Percentiles rank a stretch among this genome's conserved stretches.
phyloP scores from a whole-genome alignment of 177 flowering plant genomes.

The Tripterygium wilfordii region DNA sequence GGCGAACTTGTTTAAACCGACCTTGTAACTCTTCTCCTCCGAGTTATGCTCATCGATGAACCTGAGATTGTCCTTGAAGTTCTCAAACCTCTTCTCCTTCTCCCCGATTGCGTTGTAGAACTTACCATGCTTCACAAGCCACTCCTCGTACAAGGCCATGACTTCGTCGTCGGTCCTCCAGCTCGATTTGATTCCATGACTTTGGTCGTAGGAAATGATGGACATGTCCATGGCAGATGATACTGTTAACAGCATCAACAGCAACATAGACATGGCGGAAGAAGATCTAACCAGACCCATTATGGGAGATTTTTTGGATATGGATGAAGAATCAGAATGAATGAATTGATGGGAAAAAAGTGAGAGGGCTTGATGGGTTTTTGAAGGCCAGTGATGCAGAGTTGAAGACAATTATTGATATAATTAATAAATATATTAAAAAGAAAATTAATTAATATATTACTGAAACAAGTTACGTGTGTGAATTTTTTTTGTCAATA shows the following conservation, averaged over 20 bases:
- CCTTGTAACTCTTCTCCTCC: conserved; percentile 28
- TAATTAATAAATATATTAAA: neutral
- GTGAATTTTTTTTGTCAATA: no score
- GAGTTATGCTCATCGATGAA: conserved; percentile 74
- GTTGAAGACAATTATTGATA: neutral
- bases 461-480: no score
- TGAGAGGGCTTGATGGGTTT: neutral
- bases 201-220: conserved; percentile 40
- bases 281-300: conserved; percentile 14
- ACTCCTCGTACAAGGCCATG: conserved; percentile 49
- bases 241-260: conserved; percentile 14
- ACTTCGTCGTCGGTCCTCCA: conserved; percentile 38
- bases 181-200: conserved; percentile 13
- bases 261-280: conserved; percentile 13
- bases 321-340: no score
- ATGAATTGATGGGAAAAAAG: neutral
- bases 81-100: conserved; percentile 63
- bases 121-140: conserved; percentile 66
- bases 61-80: conserved; percentile 69
- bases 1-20: conserved; percentile 77
- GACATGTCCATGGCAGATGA: conserved; percentile 49
- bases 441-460: neutral
- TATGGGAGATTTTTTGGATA: neutral
- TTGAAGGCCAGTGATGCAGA: no score
- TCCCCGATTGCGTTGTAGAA: conserved; percentile 67